Conservation (phyloP, 208 protist species). For the Borovskyia barvae region DNA sequence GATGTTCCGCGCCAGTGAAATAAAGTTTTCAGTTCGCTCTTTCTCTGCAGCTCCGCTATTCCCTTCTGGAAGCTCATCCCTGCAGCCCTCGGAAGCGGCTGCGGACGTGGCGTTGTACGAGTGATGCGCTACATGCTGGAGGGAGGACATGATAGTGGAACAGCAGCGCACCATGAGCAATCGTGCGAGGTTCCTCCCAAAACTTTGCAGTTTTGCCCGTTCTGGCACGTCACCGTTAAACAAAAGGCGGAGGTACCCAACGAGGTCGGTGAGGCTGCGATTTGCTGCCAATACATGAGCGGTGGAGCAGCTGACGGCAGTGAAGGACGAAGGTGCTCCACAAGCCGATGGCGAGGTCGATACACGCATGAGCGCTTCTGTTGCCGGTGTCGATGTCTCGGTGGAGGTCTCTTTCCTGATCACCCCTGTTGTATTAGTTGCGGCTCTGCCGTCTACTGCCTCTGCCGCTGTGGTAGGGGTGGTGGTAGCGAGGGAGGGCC, state of each 20-base stretch:
- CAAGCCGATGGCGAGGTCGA: background rate
- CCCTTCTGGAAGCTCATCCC: background rate
- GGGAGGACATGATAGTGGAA: conserved; percentile 56
- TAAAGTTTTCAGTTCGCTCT: conserved; percentile 18
- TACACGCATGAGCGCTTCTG: background rate
- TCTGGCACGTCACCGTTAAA: conserved; percentile 60
- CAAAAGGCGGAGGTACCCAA: conserved; percentile 52
- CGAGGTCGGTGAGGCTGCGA: conserved; percentile 52
- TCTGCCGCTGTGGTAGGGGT: background rate
- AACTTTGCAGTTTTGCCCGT: conserved; percentile 47
- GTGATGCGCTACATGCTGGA: conserved; percentile 62
- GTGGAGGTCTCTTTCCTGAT: background rate
- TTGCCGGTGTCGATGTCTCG: background rate
- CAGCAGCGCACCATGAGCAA: conserved; percentile 75
- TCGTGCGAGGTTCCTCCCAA: conserved; percentile 55
- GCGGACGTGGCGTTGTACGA: conserved; percentile 29
- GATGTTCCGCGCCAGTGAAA: conserved; percentile 50
- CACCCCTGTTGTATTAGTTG: too few relatives aligned
- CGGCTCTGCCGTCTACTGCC: background rate
- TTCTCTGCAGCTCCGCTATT: background rate
- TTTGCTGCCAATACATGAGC: background rate
- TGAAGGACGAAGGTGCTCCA: conserved; percentile 19
- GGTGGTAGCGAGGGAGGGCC: conserved; percentile 26
- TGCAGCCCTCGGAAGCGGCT: background rate
- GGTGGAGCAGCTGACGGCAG: conserved; percentile 13